Evolutionary conservation across 2,329 filamentous ascomycete genomes (phyloP), one percentile per base, ranked within the genome.

Genomic region (Aspergillus pseudonomiae): DNA sequence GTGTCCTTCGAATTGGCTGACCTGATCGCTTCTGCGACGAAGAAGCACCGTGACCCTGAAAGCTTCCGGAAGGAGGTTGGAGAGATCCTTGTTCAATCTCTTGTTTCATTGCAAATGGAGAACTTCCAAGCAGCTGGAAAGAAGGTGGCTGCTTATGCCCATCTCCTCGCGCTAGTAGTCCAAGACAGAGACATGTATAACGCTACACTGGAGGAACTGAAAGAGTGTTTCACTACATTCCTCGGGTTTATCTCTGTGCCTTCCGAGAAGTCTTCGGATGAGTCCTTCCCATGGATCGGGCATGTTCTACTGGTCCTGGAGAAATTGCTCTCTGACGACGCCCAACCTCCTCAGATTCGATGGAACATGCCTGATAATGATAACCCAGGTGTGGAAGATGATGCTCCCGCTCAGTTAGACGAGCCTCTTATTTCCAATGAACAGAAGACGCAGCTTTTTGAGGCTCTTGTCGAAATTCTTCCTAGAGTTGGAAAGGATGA

Each of bases 1-100:
- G 89, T 94, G 12, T 96, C 95, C 0, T 95, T 97, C 70, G 94
- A 98, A 73, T 84, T 99, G 54, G 88, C 93, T 0, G 94, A 97
- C 71, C 83, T 99, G 24, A 94, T 99, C 60, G 86, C 86, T 43
- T 89, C 90, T 4, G 89, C 93, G 28, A 86, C 88, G 10, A 80
- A 83, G 34, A 89, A 87, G 72, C 90, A 80, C 68, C 86, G 74
- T 73, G 88, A 86, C 75, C 87, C 77, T 67, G 85, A 77, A 69
- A 85, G 77, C 72, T 84, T 73, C 79, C 85, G 90, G 46, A 87
- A 88, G 65, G 91, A 95, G 61, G 90, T 96, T 68, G 93, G 92
- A 19, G 87, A 90, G 57, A 96, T 93, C 0, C 82, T 99, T 53
- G 89, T 94, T 5, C 90, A 91, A 71, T 96, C 93, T 0, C 81